Base-by-base conservation (phyloP, 2,329 filamentous ascomycete species). In the Fusarium guadeloupense region DNA sequence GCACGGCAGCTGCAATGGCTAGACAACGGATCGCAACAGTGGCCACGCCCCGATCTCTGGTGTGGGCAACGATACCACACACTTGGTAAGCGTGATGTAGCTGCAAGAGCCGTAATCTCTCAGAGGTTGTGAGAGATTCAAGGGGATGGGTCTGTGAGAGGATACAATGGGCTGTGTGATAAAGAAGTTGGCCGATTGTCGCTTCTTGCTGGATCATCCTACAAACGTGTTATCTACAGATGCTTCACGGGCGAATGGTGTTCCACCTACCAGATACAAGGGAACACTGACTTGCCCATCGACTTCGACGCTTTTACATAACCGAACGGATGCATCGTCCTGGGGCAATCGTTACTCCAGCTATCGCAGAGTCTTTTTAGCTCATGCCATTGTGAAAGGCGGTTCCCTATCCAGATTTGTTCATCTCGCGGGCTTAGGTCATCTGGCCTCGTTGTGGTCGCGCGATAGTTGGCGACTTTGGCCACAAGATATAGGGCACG, bases 401-500 rank as follows among this genome's bases (percentile, higher is more conserved):
- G 84, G 41, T 86, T 83, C 59, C 89, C 86, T 23, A 88, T 72
- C 43, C 86, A 81, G 14, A 85, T 77, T 57, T 90, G 85, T 70
- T 91, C 85, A 35, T 86, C 85, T 52, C 86, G 84, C 7, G 84
- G 80, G 37, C 83, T 85, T 3, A 81, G 74, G 37, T 87, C 83
- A 53, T 86, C 83, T 54, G 85, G 85, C 16, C 83, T 81, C 2
- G 88, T 84, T 23, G 88, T 85, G 14, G 85, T 86, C 13, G 91
- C 89, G 33, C 91, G 86, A 73, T 96, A 96, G 75, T 96, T 95
- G 64, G 89, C 87, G 42, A 96, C 86, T 72, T 93, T 96, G 41
- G 91, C 93, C 42, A 96, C 84, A 62, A 97, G 89, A 76, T 93
- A 97, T 33, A 97, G 81, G 61, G 97, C 96, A 23, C 91, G 87